Evolutionary conservation across 495 filamentous ascomycete genomes (phyloP).

Genomic region (Staphylotrichum tortipilum): DNA sequence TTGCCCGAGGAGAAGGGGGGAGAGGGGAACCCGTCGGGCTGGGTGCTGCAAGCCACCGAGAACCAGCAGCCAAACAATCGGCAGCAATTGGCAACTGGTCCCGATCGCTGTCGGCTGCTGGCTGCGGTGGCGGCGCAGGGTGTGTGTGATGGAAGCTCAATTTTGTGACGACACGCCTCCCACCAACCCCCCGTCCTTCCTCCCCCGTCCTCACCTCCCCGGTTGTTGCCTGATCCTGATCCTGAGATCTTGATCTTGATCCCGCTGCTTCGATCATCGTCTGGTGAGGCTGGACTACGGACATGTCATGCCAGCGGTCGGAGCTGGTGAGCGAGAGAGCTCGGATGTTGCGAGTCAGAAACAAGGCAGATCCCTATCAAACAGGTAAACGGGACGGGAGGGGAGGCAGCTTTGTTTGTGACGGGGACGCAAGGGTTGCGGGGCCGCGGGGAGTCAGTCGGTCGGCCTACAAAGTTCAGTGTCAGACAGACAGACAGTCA

Average conservation of each 20-base stretch:
- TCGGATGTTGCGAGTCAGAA: neutral
- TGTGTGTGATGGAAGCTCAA: no score
- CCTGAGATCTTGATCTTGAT: no score
- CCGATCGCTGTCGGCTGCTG: neutral
- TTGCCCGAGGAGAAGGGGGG: no score
- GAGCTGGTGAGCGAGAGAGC: neutral
- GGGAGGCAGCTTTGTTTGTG: neutral
- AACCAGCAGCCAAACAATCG: neutral
- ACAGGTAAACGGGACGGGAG: no score
- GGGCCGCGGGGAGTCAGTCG: neutral
- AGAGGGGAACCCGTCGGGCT: conserved; percentile 1
- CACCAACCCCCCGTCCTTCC: no score
- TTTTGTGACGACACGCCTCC: no score
- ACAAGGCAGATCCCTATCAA: conserved; percentile 3
- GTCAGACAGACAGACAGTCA: no score
- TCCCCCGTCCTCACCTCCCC: neutral
- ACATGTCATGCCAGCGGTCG: no score
- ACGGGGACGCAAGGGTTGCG: neutral
- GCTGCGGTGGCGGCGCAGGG: no score
- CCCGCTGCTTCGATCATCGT: no score
- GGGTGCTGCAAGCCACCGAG: neutral
- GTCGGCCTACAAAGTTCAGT: no score
- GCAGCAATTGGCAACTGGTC: neutral
- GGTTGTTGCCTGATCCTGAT: neutral
- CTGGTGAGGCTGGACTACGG: no score